Evolutionary conservation across 2,329 filamentous ascomycete genomes (phyloP).

Genomic region (Grosmannia huntii): DNA sequence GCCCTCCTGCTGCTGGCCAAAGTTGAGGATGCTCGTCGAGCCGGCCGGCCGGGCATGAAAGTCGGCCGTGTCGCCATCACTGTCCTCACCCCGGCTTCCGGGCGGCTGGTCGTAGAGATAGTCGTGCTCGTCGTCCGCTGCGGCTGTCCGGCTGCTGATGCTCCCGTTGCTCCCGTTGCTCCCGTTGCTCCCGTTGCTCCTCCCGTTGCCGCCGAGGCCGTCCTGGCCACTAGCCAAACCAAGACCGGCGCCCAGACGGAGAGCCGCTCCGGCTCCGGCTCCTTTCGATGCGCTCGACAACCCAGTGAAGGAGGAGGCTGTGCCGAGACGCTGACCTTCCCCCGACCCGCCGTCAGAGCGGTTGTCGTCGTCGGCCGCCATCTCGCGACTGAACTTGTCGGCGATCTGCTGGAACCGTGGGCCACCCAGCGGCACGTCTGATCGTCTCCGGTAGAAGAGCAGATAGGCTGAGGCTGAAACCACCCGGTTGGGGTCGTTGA

Average conservation of each 20-base stretch:
- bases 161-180: constrained; percentile 11
- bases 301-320: constrained; percentile 72
- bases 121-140: constrained; percentile 18
- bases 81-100: constrained; percentile 2
- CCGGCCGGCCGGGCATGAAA: background rate
- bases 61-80: background rate
- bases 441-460: constrained; percentile 87
- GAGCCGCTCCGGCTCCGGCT: constrained; percentile 70
- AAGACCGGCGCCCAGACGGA: constrained; percentile 43
- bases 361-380: constrained; percentile 32
- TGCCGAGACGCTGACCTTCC: constrained; percentile 80
- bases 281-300: constrained; percentile 77
- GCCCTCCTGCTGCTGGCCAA: constrained; percentile 10
- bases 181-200: constrained; percentile 1
- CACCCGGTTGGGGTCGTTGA: constrained; percentile 46
- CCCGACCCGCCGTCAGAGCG: constrained; percentile 35
- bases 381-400: constrained; percentile 44
- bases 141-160: constrained; percentile 11
- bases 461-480: constrained; percentile 76
- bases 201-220: constrained; percentile 8
- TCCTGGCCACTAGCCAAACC: constrained; percentile 34
- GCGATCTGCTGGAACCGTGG: constrained; percentile 59
- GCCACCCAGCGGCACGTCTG: constrained; percentile 65
- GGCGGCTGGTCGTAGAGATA: background rate
- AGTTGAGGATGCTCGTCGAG: constrained; percentile 7